Evolutionary conservation across 768 basidiomycete genomes (phyloP).

Genomic region (Symmetrospora coprosmae): DNA sequence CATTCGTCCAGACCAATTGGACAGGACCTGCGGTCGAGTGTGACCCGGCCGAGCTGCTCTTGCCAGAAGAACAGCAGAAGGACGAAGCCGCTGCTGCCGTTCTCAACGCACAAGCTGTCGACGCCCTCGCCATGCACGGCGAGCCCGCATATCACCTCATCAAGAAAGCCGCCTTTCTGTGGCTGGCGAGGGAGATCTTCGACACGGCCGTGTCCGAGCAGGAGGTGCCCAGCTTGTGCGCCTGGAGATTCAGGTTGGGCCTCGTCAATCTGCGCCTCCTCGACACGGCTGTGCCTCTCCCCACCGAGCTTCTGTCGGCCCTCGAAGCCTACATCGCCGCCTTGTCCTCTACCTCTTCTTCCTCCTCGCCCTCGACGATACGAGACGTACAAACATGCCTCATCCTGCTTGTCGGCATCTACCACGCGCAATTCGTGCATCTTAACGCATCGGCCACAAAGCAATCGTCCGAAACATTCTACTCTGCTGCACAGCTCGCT

Average conservation of each 20-base stretch:
- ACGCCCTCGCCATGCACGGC: slow-evolving; percentile 65
- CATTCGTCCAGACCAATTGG: slow-evolving; percentile 89
- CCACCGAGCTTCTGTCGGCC: slow-evolving; percentile 35
- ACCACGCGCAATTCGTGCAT: slow-evolving; percentile 53
- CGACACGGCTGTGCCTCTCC: slow-evolving; percentile 62
- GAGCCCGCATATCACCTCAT: slow-evolving; percentile 94
- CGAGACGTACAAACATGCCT: slow-evolving; percentile 56
- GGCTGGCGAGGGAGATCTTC: slow-evolving; percentile 59
- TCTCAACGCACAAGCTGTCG: slow-evolving; percentile 54
- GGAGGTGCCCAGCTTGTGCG: slow-evolving; percentile 35
- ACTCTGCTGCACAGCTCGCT: slow-evolving; percentile 59
- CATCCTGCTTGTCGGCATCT: slow-evolving; percentile 59
- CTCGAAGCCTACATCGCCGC: slow-evolving; percentile 35
- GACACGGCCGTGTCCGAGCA: slow-evolving; percentile 30
- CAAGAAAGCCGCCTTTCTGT: slow-evolving; percentile 53
- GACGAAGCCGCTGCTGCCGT: not conserved
- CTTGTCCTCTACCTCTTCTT: slow-evolving; percentile 38
- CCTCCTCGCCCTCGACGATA: slow-evolving; percentile 37
- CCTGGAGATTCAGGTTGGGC: slow-evolving; percentile 43
- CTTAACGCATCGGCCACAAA: slow-evolving; percentile 44
- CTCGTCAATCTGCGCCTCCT: slow-evolving; percentile 58
- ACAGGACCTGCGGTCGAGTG: slow-evolving; percentile 76
- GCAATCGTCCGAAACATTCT: slow-evolving; percentile 62
- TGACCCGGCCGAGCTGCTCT: slow-evolving; percentile 37
- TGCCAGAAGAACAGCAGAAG: slow-evolving; percentile 30